A percentile compares a stretch with the other conserved stretches of the same genome.
Conservation (phyloP, 345 rosid genomes). For the Boechera retrofracta region DNA sequence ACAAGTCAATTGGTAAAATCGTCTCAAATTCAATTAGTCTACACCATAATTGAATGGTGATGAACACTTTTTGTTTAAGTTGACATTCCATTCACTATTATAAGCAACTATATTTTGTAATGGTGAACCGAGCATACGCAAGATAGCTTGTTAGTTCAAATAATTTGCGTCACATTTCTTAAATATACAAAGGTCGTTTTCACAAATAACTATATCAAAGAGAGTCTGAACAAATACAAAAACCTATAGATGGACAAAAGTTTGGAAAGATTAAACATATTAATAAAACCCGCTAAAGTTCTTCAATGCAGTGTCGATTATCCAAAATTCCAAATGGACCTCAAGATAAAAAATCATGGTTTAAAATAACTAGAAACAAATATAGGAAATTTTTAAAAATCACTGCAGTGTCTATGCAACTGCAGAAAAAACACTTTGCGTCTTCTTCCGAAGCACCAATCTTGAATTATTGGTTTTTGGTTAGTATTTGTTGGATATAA, state of each 20-base stretch:
- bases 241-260: neutral
- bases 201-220: neutral
- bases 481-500: slow-evolving; percentile 31
- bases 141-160: neutral
- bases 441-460: slow-evolving; percentile 35
- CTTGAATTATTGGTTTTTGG: slow-evolving; percentile 16
- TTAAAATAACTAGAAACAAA: neutral
- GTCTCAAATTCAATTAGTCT: neutral
- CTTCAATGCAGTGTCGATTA: slow-evolving; percentile 9
- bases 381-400: neutral
- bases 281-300: neutral
- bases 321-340: slow-evolving; percentile 14
- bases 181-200: neutral
- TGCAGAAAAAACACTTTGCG: neutral
- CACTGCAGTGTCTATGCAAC: slow-evolving; percentile 5
- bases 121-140: neutral
- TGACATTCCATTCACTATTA: neutral
- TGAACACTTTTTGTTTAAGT: neutral
- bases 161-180: neutral
- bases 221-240: neutral
- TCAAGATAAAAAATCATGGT: slow-evolving; percentile 9
- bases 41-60: neutral
- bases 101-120: neutral
- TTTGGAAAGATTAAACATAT: neutral
- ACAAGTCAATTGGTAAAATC: neutral